These are phyloP conservation scores for Kondoa subrosea DNA, from an alignment of 768 basidiomycete genomes.

Conservation along the genomic window DNA sequence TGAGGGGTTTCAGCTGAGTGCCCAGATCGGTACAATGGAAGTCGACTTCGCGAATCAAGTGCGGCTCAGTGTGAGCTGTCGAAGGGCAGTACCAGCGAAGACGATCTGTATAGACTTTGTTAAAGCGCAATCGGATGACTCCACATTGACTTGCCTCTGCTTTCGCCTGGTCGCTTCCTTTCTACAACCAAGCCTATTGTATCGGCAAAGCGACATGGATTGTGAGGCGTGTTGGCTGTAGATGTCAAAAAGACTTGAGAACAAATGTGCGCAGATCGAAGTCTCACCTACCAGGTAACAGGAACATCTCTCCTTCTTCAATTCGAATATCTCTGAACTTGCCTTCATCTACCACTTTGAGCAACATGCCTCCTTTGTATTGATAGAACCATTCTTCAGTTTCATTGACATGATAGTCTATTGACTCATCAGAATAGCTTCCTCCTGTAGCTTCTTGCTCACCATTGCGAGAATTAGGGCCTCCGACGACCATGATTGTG, in stretches of 20 bases:
- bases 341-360: constrained; percentile 57
- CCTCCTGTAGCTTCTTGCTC: background rate
- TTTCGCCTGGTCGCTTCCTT: constrained; percentile 54
- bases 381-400: constrained; percentile 99
- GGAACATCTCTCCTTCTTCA: constrained; percentile 90
- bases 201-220: constrained; percentile 74
- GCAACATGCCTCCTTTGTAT: constrained; percentile 77
- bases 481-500: constrained; percentile 89
- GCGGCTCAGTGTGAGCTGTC: constrained; percentile 44
- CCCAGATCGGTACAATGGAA: constrained; percentile 84
- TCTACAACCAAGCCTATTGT: constrained; percentile 87
- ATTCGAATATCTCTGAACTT: constrained; percentile 71
- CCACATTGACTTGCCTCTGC: constrained; percentile 44
- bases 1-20: constrained; percentile 79
- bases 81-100: constrained; percentile 82
- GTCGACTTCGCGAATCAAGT: constrained; percentile 62
- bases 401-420: constrained; percentile 84
- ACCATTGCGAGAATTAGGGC: constrained; percentile 70
- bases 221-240: constrained; percentile 85
- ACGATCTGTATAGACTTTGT: constrained; percentile 46
- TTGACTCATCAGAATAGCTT: no score
- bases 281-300: constrained; percentile 56
- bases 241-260: background rate
- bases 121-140: background rate
- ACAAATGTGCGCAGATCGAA: background rate